phyloP scores from a whole-genome alignment of 257 asterid species.

The Paraleonurus japonicus region DNA sequence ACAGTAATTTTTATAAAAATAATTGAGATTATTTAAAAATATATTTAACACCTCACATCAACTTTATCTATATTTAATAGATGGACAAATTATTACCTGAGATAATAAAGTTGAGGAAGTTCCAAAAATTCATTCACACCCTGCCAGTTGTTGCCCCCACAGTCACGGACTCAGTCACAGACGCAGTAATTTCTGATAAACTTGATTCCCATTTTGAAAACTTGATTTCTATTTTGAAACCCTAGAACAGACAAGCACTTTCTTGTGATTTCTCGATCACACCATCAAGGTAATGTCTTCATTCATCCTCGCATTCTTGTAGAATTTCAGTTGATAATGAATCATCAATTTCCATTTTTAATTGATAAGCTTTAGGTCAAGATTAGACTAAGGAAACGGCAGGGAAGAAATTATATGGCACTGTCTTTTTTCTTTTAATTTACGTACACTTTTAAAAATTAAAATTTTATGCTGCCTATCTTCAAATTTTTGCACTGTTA shows the following conservation, averaged over 20 bases:
- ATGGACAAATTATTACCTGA: too few species aligned
- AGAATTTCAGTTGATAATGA: background rate
- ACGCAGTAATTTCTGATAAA: background rate
- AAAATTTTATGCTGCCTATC: background rate
- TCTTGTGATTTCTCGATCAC: background rate
- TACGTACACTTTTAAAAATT: background rate
- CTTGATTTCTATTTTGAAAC: background rate
- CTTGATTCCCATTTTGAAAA: background rate
- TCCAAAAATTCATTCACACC: background rate
- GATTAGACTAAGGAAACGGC: background rate
- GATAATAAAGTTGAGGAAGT: background rate
- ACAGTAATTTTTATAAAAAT: too few species aligned
- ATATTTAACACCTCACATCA: too few species aligned
- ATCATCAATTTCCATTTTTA: background rate
- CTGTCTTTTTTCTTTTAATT: background rate
- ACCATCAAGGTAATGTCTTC: background rate
- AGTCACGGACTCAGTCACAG: too few species aligned
- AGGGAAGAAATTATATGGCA: background rate
- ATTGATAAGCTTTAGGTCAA: background rate
- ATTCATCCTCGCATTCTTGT: background rate
- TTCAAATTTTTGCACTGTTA: background rate
- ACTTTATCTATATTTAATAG: too few species aligned
- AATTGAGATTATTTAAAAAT: too few species aligned
- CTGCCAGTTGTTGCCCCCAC: background rate
- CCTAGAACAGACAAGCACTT: background rate